Evolutionary conservation across 495 filamentous ascomycete species (phyloP).

Genomic region (Penicillium canescens): DNA sequence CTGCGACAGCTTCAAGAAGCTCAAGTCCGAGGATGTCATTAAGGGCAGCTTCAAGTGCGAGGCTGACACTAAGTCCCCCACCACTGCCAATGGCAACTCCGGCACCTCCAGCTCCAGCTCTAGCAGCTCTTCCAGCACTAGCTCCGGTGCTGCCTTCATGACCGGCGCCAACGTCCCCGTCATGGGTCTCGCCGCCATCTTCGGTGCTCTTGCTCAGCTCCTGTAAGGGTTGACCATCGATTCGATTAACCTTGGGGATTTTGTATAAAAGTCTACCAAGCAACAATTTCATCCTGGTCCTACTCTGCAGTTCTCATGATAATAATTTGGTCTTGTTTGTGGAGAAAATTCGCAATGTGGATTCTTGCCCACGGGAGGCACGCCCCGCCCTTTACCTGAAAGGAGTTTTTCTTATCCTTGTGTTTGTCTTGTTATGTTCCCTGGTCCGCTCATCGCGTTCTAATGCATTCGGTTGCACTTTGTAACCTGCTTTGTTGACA

Average conservation of each 20-base stretch:
- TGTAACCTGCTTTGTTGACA: conserved; percentile 9
- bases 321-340: conserved; percentile 46
- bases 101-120: conserved; percentile 41
- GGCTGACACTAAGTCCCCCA: conserved; percentile 39
- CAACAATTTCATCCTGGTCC: conserved; percentile 37
- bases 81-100: conserved; percentile 36
- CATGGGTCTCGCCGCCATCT: conserved; percentile 43
- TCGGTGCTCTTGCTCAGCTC: conserved; percentile 47
- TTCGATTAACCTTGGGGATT: conserved; percentile 13
- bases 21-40: conserved; percentile 50
- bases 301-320: conserved; percentile 47
- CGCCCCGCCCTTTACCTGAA: conserved; percentile 18
- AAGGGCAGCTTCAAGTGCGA: conserved; percentile 64
- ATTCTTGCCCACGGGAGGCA: conserved; percentile 30
- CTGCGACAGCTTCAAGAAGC: conserved; percentile 48
- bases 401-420: conserved; percentile 26
- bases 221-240: conserved; percentile 36
- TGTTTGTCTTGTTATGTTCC: conserved; percentile 21
- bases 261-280: conserved; percentile 37
- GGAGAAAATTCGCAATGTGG: conserved; percentile 37
- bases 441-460: conserved; percentile 8
- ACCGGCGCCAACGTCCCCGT: conserved; percentile 42
- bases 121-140: conserved; percentile 31
- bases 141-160: conserved; percentile 41
- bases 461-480: conserved; percentile 29